These are phyloP conservation scores for Penicillium sp. DNA, from an alignment of 2,329 filamentous ascomycete species.

Conservation along the genomic window DNA sequence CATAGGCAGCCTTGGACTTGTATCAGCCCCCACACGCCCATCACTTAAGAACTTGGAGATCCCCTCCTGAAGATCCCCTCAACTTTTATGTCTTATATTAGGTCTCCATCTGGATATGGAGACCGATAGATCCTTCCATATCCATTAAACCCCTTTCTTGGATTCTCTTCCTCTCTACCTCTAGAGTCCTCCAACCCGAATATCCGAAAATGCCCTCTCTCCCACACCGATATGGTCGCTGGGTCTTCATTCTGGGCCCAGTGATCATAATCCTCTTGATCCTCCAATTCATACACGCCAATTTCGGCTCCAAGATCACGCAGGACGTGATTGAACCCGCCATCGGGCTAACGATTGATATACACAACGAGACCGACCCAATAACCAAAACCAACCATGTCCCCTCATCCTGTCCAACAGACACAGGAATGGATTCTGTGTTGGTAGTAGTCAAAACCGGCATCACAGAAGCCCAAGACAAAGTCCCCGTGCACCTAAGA, in stretches of 20 bases:
- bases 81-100: neutral
- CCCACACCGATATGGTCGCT: slow-evolving; percentile 25
- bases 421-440: slow-evolving; percentile 51
- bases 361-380: neutral
- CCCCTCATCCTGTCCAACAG: slow-evolving; percentile 28
- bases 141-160: neutral
- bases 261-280: slow-evolving; percentile 17
- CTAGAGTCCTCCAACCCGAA: neutral
- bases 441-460: slow-evolving; percentile 60
- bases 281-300: slow-evolving; percentile 14
- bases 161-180: slow-evolving; percentile 21
- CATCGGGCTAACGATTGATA: neutral
- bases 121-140: neutral
- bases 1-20: slow-evolving; percentile 2
- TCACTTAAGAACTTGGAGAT: slow-evolving; percentile 2
- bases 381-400: slow-evolving; percentile 1
- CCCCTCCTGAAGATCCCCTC: slow-evolving; percentile 9
- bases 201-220: slow-evolving; percentile 15
- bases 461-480: slow-evolving; percentile 56
- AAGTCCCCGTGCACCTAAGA: slow-evolving; percentile 55
- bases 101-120: slow-evolving; percentile 10
- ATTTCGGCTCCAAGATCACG: slow-evolving; percentile 5
- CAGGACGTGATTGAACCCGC: slow-evolving; percentile 10
- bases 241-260: slow-evolving; percentile 17
- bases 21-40: slow-evolving; percentile 12